Evolutionary conservation across 164 flowering plant species (phyloP), one percentile per base, ranked within the genome.

Genomic region (Chloranthus sessilifolius): DNA sequence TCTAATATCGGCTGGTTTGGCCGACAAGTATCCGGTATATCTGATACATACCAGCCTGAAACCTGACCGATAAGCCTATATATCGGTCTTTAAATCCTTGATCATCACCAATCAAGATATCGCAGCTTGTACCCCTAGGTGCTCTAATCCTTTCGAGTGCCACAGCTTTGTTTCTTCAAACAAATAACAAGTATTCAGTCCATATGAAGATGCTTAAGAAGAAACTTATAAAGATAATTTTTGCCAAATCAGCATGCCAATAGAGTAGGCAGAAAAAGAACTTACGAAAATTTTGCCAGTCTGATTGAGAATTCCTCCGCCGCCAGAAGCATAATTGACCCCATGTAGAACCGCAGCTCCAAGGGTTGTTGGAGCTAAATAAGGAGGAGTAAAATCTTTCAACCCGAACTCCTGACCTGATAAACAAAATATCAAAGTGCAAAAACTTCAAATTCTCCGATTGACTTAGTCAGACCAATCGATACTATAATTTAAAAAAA

Each of bases 311-410:
- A 81, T 81, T 49, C 87, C 87, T 21, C 75, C 81, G 15, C 68
- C 78, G 16, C 81, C 80, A 1, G 83, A 81, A 12, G 81, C 87
- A 57, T 78, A 81, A 43, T 76, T 81, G 30, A 81, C 80, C 7
- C 87, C 87, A 15, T 60, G 35, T 40, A 78, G 55, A 40, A 74
- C 29, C 23, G 58, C 66, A 2, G 53, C 17, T 27, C 82, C 87
- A 1, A 10, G n/a, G 7, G 87, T 73, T 0, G 66, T 53, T n/a
- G 81, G 83, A 43, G 72, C 81, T 52, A 81, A 47, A 61, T 76
- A 78, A 17, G 87, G 78, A 20, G 87, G 83, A 21, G 74, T 59
- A 19, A 70, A 67, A 4, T 22, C 43, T 10, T 34, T 12, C 24
- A 67, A 27, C 26, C 78, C 85, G 41, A 74, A 4, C 45, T 72